These are phyloP conservation scores for Domatiomyces globalis DNA, from an alignment of 2,329 filamentous ascomycete genomes.

Conservation along the genomic window DNA sequence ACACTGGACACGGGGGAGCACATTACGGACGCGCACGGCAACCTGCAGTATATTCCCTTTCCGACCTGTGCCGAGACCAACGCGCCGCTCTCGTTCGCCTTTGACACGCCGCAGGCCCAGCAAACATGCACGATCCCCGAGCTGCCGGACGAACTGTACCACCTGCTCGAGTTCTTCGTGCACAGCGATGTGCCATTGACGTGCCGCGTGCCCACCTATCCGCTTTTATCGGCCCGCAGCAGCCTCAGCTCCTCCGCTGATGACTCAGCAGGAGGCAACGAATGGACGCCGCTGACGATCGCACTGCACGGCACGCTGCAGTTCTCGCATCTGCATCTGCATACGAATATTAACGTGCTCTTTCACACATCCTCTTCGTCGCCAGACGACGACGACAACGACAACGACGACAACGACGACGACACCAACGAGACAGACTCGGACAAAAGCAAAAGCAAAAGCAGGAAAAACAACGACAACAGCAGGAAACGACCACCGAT, in stretches of 20 bases:
- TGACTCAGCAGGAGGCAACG: constrained; percentile 23
- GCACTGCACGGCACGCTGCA: constrained; percentile 82
- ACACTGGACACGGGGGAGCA: constrained; percentile 34
- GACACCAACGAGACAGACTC: constrained; percentile 26
- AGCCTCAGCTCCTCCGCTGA: constrained; percentile 6
- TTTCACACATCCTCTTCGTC: constrained; percentile 42
- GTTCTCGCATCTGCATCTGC: constrained; percentile 76
- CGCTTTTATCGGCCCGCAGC: constrained; percentile 29
- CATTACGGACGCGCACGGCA: constrained; percentile 64
- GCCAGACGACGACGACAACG: not conserved
- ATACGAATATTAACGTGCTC: constrained; percentile 77
- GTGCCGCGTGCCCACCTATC: constrained; percentile 75
- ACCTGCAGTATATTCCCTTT: constrained; percentile 86
- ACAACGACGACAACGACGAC: constrained; percentile 28
- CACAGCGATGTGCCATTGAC: constrained; percentile 88
- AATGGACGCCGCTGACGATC: constrained; percentile 72
- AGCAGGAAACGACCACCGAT: no score
- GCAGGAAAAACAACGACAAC: constrained; percentile 50
- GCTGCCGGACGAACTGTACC: constrained; percentile 40
- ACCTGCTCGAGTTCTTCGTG: constrained; percentile 70
- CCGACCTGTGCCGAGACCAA: constrained; percentile 78
- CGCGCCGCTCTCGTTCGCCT: constrained; percentile 64
- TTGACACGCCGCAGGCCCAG: constrained; percentile 56
- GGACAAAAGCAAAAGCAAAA: constrained; percentile 29
- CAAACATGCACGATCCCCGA: constrained; percentile 36